A percentile compares a stretch with the other conserved stretches of the same genome.
Conservation (phyloP, 2,329 filamentous ascomycete species). For the Elsinoe perseae region DNA sequence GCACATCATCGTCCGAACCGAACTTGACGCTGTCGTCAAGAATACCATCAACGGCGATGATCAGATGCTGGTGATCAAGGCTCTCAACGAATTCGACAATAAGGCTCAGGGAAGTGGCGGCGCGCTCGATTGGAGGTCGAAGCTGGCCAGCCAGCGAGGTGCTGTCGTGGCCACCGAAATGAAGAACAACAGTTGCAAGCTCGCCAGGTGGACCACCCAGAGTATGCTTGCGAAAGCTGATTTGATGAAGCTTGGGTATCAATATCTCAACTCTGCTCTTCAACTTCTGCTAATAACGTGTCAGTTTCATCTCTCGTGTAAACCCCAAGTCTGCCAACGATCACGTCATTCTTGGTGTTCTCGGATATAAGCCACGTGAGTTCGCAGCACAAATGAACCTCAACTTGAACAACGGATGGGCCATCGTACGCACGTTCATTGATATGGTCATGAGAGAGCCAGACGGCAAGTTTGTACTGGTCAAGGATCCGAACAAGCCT, state of each 20-base stretch:
- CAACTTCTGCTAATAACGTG: slow-evolving; percentile 19
- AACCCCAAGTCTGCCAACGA: slow-evolving; percentile 89
- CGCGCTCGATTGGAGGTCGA: slow-evolving; percentile 92
- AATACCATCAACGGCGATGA: slow-evolving; percentile 88
- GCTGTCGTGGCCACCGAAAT: slow-evolving; percentile 98
- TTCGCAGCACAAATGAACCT: slow-evolving; percentile 98
- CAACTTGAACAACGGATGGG: slow-evolving; percentile 94
- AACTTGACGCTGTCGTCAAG: slow-evolving; percentile 92
- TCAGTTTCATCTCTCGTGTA: slow-evolving; percentile 84
- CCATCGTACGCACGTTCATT: slow-evolving; percentile 94
- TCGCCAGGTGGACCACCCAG: slow-evolving; percentile 95
- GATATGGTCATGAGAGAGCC: slow-evolving; percentile 80
- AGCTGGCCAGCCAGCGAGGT: slow-evolving; percentile 89
- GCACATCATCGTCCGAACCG: slow-evolving; percentile 85
- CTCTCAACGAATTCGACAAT: slow-evolving; percentile 97
- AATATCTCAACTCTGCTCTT: slow-evolving; percentile 21
- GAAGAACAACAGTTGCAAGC: slow-evolving; percentile 99
- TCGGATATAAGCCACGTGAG: slow-evolving; percentile 96
- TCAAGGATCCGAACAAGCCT: slow-evolving; percentile 93
- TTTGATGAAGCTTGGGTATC: slow-evolving; percentile 92
- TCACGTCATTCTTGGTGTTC: slow-evolving; percentile 89
- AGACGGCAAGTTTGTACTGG: slow-evolving; percentile 65
- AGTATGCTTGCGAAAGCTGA: slow-evolving; percentile 96
- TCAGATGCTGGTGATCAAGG: slow-evolving; percentile 86
- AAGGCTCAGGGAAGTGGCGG: slow-evolving; percentile 93